These are phyloP conservation scores for Mycena chlorophos DNA, from an alignment of 768 basidiomycete species.

Conservation along the genomic window DNA sequence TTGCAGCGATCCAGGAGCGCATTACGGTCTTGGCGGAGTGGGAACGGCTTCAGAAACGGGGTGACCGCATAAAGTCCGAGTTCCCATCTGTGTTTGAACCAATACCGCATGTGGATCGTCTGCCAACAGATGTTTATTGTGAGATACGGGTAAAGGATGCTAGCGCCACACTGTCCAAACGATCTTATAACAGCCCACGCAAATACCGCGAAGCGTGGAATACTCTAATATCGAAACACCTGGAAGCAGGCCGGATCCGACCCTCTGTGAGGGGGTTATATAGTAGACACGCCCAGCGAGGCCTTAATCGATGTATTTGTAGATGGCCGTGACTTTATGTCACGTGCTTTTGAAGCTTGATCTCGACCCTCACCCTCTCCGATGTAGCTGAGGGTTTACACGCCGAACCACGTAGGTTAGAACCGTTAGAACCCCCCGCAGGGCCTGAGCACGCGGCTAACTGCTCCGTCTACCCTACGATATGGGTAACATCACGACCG, in stretches of 20 bases:
- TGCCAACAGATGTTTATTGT: constrained; percentile 26
- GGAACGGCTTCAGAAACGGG: neutral
- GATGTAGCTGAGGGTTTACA: too few species aligned
- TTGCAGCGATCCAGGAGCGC: neutral
- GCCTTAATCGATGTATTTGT: too few species aligned
- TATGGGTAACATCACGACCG: too few species aligned
- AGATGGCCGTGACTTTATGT: too few species aligned
- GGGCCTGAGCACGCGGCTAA: too few species aligned
- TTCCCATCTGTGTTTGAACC: constrained; percentile 23
- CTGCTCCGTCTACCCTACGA: too few species aligned
- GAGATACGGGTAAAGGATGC: constrained; percentile 25
- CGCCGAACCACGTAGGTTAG: too few species aligned
- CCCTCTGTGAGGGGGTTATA: too few species aligned
- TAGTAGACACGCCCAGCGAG: too few species aligned
- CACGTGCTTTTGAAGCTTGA: too few species aligned
- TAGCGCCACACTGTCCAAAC: constrained; percentile 11
- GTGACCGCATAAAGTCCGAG: constrained; percentile 1
- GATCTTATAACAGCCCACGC: constrained; percentile 29
- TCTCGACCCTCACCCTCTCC: too few species aligned
- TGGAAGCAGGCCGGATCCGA: constrained; percentile 28
- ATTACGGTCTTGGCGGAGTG: neutral
- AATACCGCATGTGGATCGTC: constrained; percentile 22
- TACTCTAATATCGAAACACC: constrained; percentile 29
- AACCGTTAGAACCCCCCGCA: too few species aligned
- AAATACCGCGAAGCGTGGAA: constrained; percentile 35